A percentile compares a stretch with the other conserved stretches of the same genome.
Conservation (phyloP, 1,284 basidiomycete species). For the Cryptococcus depauperatus region DNA sequence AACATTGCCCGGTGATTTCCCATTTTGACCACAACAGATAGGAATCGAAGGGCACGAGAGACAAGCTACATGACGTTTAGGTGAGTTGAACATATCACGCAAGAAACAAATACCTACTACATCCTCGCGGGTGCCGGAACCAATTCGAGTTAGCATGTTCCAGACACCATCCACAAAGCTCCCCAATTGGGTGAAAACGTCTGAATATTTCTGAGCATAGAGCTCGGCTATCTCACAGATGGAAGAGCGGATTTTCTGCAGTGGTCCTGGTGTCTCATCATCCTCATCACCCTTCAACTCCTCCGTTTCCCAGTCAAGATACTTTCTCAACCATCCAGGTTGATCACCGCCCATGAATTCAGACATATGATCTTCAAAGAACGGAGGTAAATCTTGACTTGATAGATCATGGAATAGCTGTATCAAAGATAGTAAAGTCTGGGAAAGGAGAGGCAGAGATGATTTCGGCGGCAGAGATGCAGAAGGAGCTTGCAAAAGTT, state of each 20-base stretch:
- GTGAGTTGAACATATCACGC: no score
- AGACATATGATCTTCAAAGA: constrained; percentile 79
- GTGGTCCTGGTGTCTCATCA: constrained; percentile 68
- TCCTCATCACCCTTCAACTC: constrained; percentile 68
- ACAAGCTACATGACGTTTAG: constrained; percentile 67
- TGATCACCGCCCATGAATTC: constrained; percentile 61
- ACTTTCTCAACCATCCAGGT: constrained; percentile 66
- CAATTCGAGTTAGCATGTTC: constrained; percentile 69
- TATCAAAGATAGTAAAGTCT: constrained; percentile 67
- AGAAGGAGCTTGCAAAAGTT: constrained; percentile 43
- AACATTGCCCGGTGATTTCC: constrained; percentile 64
- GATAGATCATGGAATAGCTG: constrained; percentile 92
- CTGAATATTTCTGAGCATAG: constrained; percentile 84
- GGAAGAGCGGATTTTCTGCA: constrained; percentile 78
- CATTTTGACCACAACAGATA: constrained; percentile 84
- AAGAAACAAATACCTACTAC: constrained; percentile 51
- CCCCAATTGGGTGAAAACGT: constrained; percentile 72
- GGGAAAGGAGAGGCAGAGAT: constrained; percentile 51
- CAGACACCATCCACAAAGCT: constrained; percentile 86
- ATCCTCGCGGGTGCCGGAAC: constrained; percentile 62
- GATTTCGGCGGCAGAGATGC: constrained; percentile 42
- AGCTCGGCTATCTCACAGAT: constrained; percentile 91
- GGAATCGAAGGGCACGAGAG: constrained; percentile 83
- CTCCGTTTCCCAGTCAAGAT: constrained; percentile 68
- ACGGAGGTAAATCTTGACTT: constrained; percentile 89